Conservation (phyloP, 1,284 basidiomycete species). For the Heimioporus retisporus region DNA sequence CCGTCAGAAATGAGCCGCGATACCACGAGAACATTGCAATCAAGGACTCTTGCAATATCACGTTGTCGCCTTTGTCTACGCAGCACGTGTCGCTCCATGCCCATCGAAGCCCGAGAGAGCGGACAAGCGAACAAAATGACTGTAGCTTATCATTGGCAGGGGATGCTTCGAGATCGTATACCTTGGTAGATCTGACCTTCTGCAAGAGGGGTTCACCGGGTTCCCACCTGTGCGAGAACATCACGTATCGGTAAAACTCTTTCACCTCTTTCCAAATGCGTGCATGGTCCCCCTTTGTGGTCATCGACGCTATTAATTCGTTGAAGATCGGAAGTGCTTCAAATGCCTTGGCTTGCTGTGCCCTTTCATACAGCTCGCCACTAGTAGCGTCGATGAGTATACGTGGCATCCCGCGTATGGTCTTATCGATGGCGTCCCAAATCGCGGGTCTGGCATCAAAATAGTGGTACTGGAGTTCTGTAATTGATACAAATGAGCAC, state of each 20-base stretch:
- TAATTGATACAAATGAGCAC: not conserved
- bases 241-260: not conserved
- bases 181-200: conserved; percentile 1
- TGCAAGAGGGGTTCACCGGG: conserved; percentile 11
- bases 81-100: conserved; percentile 14
- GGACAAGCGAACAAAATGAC: conserved; percentile 8
- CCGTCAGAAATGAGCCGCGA: conserved; percentile 2
- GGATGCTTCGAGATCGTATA: conserved; percentile 10
- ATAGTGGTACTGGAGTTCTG: conserved; percentile 9
- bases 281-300: not conserved
- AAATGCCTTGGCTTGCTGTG: not conserved
- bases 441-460: not conserved
- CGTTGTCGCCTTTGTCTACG: conserved; percentile 4
- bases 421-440: not conserved
- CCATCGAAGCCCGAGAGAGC: conserved; percentile 8
- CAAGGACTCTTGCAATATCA: no score
- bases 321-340: not conserved
- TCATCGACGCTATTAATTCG: conserved; percentile 8
- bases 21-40: no score
- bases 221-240: conserved; percentile 17
- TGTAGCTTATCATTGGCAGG: conserved; percentile 9
- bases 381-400: conserved; percentile 5
- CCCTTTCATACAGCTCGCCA: conserved; percentile 1
- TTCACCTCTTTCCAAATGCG: not conserved
- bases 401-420: not conserved